phyloP scores from a whole-genome alignment of 2,329 filamentous ascomycete species.

The Hyphodiscus sp. region DNA sequence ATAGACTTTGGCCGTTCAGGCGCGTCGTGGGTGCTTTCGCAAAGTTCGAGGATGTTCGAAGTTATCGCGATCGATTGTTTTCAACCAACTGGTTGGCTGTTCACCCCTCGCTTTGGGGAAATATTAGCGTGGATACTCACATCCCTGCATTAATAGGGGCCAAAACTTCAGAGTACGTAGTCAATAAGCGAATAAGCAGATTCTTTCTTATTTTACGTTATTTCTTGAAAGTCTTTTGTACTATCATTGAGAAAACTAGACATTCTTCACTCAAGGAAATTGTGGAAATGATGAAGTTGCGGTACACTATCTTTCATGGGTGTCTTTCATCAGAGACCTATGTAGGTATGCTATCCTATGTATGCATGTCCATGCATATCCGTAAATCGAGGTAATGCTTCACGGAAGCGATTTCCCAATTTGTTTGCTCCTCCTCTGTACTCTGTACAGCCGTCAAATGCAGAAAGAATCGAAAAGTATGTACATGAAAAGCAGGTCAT shows the following conservation, averaged over 20 bases:
- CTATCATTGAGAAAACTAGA: neutral
- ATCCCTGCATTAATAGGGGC: too few species aligned
- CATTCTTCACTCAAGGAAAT: neutral
- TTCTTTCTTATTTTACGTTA: too few species aligned
- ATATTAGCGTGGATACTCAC: neutral
- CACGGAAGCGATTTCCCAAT: neutral
- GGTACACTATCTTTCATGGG: neutral
- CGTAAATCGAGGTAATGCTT: neutral
- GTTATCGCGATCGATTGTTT: neutral
- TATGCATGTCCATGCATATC: neutral
- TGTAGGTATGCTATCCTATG: neutral
- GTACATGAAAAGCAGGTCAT: constrained; percentile 19
- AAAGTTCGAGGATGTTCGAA: neutral
- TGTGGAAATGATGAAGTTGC: neutral
- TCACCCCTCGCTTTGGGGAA: neutral
- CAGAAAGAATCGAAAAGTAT: constrained; percentile 11
- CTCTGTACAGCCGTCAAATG: neutral
- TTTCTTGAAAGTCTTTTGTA: neutral
- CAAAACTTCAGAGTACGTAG: neutral
- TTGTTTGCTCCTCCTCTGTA: constrained; percentile 2
- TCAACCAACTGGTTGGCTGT: neutral
- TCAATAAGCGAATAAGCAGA: neutral
- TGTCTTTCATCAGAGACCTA: neutral
- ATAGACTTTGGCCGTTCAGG: neutral
- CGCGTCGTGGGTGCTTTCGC: neutral